Conservation (phyloP, 768 basidiomycete species). For the Cyathus striatus region DNA sequence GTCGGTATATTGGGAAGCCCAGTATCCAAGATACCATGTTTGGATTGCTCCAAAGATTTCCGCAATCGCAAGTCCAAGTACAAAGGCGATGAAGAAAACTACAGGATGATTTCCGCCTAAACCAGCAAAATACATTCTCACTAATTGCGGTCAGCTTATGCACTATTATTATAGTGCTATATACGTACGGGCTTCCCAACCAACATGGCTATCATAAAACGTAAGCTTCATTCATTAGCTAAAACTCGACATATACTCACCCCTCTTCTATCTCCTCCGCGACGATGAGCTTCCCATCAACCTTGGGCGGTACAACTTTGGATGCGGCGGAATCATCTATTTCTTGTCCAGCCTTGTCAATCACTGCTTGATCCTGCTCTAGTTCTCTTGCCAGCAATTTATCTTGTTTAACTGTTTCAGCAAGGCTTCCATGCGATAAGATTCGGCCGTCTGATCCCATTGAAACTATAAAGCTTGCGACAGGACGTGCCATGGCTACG, state of each 20-base stretch:
- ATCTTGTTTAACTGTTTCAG: slow-evolving; percentile 36
- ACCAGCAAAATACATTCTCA: slow-evolving; percentile 31
- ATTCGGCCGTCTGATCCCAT: slow-evolving; percentile 47
- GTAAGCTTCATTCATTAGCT: no score
- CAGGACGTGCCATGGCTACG: slow-evolving; percentile 41
- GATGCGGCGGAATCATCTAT: slow-evolving; percentile 12
- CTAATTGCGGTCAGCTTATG: no score
- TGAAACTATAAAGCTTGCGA: slow-evolving; percentile 51
- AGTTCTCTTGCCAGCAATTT: slow-evolving; percentile 23
- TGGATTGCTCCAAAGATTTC: slow-evolving; percentile 21
- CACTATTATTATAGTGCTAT: no score
- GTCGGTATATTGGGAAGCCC: slow-evolving; percentile 37
- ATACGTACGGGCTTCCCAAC: slow-evolving; percentile 37
- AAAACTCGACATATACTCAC: not conserved
- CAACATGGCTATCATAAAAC: slow-evolving; percentile 33
- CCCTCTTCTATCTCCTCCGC: slow-evolving; percentile 61
- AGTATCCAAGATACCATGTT: slow-evolving; percentile 40
- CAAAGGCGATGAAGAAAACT: slow-evolving; percentile 24
- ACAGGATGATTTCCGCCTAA: slow-evolving; percentile 32
- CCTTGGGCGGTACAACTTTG: slow-evolving; percentile 12
- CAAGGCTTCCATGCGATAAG: slow-evolving; percentile 37
- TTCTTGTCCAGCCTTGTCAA: slow-evolving; percentile 16
- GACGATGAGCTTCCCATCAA: slow-evolving; percentile 55
- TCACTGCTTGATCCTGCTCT: slow-evolving; percentile 17
- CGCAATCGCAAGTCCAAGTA: slow-evolving; percentile 15